Percentiles rank a stretch among this genome's conserved stretches.
Evolutionary conservation across 2,329 filamentous ascomycete species (phyloP).

Genomic region (Onygenales sp.): DNA sequence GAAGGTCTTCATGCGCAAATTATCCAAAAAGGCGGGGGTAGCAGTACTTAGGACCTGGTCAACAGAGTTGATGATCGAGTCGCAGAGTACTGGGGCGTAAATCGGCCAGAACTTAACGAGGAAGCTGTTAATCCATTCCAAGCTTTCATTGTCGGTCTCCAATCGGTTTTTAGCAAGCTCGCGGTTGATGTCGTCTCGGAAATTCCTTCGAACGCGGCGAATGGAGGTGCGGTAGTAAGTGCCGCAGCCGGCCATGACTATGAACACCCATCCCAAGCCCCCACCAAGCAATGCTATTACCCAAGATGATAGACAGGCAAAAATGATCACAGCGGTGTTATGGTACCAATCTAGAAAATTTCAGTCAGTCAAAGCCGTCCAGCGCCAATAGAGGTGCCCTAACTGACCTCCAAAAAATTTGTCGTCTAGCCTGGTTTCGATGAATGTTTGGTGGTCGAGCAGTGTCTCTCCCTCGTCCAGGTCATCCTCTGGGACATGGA

Average conservation of each 20-base stretch:
- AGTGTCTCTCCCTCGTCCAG: constrained; percentile 54
- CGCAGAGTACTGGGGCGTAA: constrained; percentile 85
- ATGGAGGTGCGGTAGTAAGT: constrained; percentile 97
- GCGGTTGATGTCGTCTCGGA: constrained; percentile 84
- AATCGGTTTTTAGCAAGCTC: constrained; percentile 80
- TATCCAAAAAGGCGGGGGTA: constrained; percentile 87
- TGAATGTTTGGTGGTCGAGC: constrained; percentile 77
- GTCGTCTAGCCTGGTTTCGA: constrained; percentile 77
- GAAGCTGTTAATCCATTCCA: constrained; percentile 99
- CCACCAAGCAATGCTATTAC: constrained; percentile 80
- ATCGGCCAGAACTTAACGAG: constrained; percentile 99
- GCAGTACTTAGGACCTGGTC: constrained; percentile 92
- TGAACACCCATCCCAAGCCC: constrained; percentile 83
- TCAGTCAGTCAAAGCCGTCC: background rate
- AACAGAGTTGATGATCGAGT: constrained; percentile 85
- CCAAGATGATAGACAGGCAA: constrained; percentile 87
- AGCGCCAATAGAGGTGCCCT: background rate
- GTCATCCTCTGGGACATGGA: constrained; percentile 50
- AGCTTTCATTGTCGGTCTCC: constrained; percentile 80
- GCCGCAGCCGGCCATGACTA: constrained; percentile 83
- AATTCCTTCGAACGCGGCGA: constrained; percentile 86
- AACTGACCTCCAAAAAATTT: constrained; percentile 74
- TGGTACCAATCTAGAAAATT: constrained; percentile 78
- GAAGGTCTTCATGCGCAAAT: constrained; percentile 86
- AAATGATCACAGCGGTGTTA: constrained; percentile 87